Base-by-base conservation (phyloP, 257 asterid species). In the Paraleonurus japonicus region DNA sequence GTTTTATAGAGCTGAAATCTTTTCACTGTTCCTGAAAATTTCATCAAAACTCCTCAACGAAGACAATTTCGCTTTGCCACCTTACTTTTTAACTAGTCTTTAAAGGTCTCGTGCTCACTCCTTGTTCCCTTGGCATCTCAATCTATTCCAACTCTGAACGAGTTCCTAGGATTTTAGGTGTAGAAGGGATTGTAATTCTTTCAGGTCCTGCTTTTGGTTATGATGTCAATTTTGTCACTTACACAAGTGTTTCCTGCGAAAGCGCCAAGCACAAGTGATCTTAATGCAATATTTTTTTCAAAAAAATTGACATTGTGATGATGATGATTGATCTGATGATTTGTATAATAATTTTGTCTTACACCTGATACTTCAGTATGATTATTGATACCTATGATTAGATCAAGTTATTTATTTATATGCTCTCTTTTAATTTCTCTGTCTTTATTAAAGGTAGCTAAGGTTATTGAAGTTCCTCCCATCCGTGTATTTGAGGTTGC, bases 401-500 rank as follows among this genome's bases (percentile, higher is more conserved):
- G 30, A 75, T 6, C 22, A 68, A 67, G 41, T 60, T 59, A 26
- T 33, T 27, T 12, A 23, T 59, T 63, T 5, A 5, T 60, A 51
- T 22, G 43, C 28, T 53, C 41, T 67, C 66, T 60, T 61, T 4
- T 68, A 26, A 15, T 33, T 67, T 55, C 47, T 26, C 16, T 74
- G 26, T 22, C 77, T 10, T 69, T 58, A 66, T 73, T 71, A 6
- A 78, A 95, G 99, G 95, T 95, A 63, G 99, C 99, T 51, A 95
- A 87, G 75, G 74, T 95, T 74, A 71, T 95, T 80, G 99, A 90
- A 83, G 99, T 95, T 74, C 85, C 98, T 66, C 96, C 99, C 7
- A 95, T 95, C 79, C 97, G 99, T 75, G 99, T 95, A 20, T 95
- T 83, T 76, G 99, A 95, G 82, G 99, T 95, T 59, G 99, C 91